phyloP scores from a whole-genome alignment of 2,329 filamentous ascomycete genomes.

The Setomelanomma holmii region DNA sequence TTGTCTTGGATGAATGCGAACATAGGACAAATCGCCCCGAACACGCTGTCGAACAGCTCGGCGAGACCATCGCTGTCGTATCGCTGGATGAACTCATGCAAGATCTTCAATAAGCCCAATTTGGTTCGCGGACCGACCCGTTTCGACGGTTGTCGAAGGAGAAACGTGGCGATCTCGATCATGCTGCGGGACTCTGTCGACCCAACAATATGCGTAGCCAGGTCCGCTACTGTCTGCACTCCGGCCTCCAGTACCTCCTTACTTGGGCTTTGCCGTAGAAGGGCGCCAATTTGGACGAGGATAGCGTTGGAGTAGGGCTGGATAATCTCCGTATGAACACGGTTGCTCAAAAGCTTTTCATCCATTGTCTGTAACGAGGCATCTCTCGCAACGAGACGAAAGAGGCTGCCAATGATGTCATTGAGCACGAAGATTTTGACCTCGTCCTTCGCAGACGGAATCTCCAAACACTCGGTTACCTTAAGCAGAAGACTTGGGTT shows the following conservation, averaged over 20 bases:
- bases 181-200: constrained; percentile 72
- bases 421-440: constrained; percentile 83
- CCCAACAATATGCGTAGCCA: constrained; percentile 58
- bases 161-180: constrained; percentile 78
- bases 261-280: constrained; percentile 66
- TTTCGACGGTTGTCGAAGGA: constrained; percentile 84
- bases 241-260: constrained; percentile 80
- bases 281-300: constrained; percentile 59
- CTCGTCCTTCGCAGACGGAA: constrained; percentile 80
- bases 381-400: constrained; percentile 24
- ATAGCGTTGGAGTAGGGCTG: constrained; percentile 73
- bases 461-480: constrained; percentile 74
- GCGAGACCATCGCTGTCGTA: constrained; percentile 64
- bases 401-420: constrained; percentile 67
- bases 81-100: constrained; percentile 80
- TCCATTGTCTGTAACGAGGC: constrained; percentile 43
- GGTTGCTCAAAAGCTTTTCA: constrained; percentile 62
- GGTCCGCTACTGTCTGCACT: constrained; percentile 78
- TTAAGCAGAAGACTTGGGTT: constrained; percentile 68
- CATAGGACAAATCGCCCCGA: constrained; percentile 76
- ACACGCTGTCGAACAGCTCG: constrained; percentile 70
- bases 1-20: constrained; percentile 92
- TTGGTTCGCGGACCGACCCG: constrained; percentile 85
- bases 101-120: constrained; percentile 76
- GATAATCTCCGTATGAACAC: constrained; percentile 54